Evolutionary conservation across 73 alveolate species (phyloP).

Genomic region (Durusdinium trenchii): DNA sequence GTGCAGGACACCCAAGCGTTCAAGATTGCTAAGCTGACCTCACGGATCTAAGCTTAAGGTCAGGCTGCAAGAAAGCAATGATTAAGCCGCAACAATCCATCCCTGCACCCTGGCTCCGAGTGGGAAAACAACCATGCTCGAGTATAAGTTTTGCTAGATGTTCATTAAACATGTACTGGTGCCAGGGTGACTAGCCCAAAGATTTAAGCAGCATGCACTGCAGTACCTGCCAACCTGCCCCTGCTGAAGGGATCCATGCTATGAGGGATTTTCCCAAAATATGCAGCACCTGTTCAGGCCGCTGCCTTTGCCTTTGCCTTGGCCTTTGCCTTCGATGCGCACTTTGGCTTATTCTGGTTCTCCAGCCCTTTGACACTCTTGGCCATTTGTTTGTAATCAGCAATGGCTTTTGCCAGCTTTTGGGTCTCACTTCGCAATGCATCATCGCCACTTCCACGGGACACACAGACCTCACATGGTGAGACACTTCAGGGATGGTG

Average conservation of each 20-base stretch:
- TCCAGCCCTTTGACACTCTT: not conserved
- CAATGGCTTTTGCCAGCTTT: not conserved
- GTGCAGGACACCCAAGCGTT: not conserved
- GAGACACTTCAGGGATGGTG: no score
- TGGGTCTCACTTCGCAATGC: not conserved
- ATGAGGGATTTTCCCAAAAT: not conserved
- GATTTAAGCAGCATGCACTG: no score
- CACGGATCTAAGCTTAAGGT: no score
- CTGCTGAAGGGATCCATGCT: not conserved
- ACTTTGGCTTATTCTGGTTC: not conserved
- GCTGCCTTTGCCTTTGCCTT: not conserved
- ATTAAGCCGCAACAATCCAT: no score
- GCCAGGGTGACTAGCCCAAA: constrained; percentile 5
- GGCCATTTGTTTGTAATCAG: not conserved
- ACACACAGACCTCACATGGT: not conserved
- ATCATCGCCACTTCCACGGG: not conserved
- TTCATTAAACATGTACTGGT: no score
- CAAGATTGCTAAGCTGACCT: no score
- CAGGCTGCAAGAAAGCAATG: no score
- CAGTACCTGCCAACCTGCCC: no score
- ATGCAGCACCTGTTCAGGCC: no score
- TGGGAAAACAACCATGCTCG: no score
- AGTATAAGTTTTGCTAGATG: no score
- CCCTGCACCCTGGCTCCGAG: no score
- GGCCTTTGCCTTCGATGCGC: not conserved